Percentiles rank a stretch among this genome's conserved stretches.
Conservation (phyloP, 176 grass and related monocot species). For the Paspalum notatum region DNA sequence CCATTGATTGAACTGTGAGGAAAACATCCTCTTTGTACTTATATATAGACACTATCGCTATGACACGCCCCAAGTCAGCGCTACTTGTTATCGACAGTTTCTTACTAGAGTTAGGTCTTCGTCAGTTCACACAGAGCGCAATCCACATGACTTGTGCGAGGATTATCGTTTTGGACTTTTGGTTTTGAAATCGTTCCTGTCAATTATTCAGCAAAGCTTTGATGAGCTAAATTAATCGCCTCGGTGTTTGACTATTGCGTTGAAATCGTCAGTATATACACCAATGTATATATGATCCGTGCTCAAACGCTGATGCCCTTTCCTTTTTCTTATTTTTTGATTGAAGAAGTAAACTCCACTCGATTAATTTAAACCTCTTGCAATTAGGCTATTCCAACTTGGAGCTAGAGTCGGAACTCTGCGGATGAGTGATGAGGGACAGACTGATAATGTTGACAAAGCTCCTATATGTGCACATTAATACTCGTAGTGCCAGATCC, state of each 20-base stretch:
- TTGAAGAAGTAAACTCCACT: no score
- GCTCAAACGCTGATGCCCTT: neutral
- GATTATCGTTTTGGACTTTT: neutral
- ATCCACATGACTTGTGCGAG: neutral
- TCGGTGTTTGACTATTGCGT: neutral
- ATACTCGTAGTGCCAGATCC: no score
- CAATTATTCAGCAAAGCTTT: neutral
- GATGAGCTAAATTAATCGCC: neutral
- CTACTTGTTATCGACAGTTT: neutral
- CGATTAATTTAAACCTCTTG: no score
- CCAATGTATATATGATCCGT: neutral
- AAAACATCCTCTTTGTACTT: no score
- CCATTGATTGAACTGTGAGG: neutral
- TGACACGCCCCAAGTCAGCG: neutral
- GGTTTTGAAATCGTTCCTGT: neutral
- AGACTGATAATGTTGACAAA: no score
- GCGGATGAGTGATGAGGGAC: no score
- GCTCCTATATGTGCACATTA: no score
- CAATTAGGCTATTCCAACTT: no score
- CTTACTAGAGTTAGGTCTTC: neutral
- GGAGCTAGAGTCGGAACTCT: no score
- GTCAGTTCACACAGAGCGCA: neutral
- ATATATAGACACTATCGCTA: no score
- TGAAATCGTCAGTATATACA: neutral
- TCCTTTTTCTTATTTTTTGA: no score